phyloP scores from a whole-genome alignment of 345 rosid species.

The Punica granatum region DNA sequence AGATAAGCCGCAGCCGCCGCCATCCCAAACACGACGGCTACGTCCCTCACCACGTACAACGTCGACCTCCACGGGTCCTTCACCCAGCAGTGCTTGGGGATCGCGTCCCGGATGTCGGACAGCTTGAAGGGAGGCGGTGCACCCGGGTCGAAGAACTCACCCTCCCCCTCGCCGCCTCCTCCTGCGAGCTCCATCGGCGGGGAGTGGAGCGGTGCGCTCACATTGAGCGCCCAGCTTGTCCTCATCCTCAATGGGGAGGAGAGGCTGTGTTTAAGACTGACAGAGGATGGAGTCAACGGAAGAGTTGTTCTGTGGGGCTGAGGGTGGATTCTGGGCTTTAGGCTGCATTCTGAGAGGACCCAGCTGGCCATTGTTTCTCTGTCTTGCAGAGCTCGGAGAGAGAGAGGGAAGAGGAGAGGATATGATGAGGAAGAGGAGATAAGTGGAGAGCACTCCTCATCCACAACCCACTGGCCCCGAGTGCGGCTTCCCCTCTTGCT shows the following conservation, averaged over 20 bases:
- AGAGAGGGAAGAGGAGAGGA: background rate
- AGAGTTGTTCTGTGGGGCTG: conserved; percentile 30
- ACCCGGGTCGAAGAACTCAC: conserved; percentile 22
- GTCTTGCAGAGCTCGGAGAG: background rate
- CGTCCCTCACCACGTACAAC: conserved; percentile 76
- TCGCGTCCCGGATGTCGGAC: conserved; percentile 68
- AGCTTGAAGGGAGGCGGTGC: conserved; percentile 64
- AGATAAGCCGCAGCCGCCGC: conserved; percentile 71
- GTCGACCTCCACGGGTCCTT: conserved; percentile 76
- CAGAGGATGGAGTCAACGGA: conserved; percentile 8
- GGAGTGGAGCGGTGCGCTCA: conserved; percentile 36
- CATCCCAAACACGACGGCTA: conserved; percentile 52
- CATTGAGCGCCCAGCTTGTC: conserved; percentile 49
- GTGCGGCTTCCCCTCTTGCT: background rate
- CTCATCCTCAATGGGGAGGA: too few relatives aligned
- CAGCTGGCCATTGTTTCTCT: conserved; percentile 46
- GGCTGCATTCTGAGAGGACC: conserved; percentile 63
- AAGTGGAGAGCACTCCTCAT: conserved; percentile 15
- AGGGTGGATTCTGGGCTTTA: conserved; percentile 41
- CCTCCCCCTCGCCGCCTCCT: conserved; percentile 17
- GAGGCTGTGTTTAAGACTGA: conserved; percentile 23
- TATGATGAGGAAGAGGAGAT: conserved; percentile 4
- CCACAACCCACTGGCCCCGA: conserved; percentile 17
- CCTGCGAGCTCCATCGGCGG: conserved; percentile 7
- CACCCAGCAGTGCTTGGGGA: conserved; percentile 92